Conservation (phyloP, 2,329 filamentous ascomycete species). For the Malbranchea zuffiana region DNA sequence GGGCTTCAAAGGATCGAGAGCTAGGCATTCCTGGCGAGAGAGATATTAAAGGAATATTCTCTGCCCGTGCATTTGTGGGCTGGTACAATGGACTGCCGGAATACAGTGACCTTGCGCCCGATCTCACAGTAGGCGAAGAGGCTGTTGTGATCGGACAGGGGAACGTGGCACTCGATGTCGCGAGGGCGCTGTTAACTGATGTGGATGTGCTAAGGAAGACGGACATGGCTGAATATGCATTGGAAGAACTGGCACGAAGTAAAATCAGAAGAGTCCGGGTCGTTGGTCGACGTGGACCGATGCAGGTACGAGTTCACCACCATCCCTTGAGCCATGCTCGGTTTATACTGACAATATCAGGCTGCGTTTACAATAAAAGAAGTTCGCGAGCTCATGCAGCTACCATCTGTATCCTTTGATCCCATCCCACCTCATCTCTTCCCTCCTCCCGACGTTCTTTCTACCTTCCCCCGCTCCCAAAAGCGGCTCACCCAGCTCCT, state of each 20-base stretch:
- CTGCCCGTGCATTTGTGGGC: conserved; percentile 84
- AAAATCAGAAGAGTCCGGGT: conserved; percentile 69
- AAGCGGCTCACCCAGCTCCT: conserved; percentile 73
- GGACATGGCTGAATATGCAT: conserved; percentile 77
- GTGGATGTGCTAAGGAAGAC: conserved; percentile 65
- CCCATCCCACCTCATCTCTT: conserved; percentile 56
- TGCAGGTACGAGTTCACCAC: conserved; percentile 51
- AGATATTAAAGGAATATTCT: conserved; percentile 63
- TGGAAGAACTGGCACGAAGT: conserved; percentile 61
- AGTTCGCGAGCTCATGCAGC: conserved; percentile 71
- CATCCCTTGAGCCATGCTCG: background rate
- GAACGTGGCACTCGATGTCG: conserved; percentile 91
- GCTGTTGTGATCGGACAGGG: conserved; percentile 88
- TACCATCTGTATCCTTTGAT: conserved; percentile 61
- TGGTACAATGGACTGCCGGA: conserved; percentile 98
- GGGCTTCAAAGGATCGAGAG: conserved; percentile 70
- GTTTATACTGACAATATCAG: conserved; percentile 32
- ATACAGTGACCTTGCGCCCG: conserved; percentile 59
- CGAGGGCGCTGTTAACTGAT: conserved; percentile 70
- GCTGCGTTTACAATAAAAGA: conserved; percentile 95
- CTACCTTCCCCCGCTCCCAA: conserved; percentile 61
- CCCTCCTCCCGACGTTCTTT: conserved; percentile 49
- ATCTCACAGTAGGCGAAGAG: conserved; percentile 64
- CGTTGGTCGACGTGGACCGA: conserved; percentile 77
- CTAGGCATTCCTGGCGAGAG: conserved; percentile 69